Evolutionary conservation across 176 grass and related monocot species (phyloP).

Genomic region (Carex kokanica): DNA sequence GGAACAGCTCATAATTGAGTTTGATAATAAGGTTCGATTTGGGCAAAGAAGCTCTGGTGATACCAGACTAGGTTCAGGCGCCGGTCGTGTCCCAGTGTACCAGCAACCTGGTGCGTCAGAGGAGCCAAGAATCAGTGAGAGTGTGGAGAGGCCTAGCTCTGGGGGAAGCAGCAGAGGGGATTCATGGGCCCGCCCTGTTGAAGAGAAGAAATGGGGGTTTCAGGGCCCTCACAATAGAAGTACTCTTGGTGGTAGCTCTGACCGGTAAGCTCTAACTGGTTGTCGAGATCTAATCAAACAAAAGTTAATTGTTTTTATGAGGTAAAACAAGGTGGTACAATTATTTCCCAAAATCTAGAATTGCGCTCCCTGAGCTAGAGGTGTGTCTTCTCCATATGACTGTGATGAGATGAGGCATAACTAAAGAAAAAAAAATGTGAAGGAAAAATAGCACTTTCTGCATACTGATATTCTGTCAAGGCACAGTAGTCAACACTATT

Average conservation of each 20-base stretch:
- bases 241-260: constrained; percentile 50
- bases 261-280: constrained; percentile 47
- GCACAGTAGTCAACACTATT: background rate
- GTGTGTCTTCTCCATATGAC: background rate
- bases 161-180: constrained; percentile 48
- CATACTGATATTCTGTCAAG: background rate
- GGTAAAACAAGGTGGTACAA: background rate
- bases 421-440: background rate
- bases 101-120: constrained; percentile 25
- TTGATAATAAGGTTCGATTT: constrained; percentile 36
- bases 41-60: constrained; percentile 29
- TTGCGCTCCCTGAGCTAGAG: background rate
- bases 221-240: constrained; percentile 56
- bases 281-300: background rate
- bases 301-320: background rate
- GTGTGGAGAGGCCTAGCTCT: constrained; percentile 59
- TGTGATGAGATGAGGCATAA: background rate
- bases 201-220: constrained; percentile 81
- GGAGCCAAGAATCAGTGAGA: constrained; percentile 17
- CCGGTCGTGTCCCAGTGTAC: constrained; percentile 17
- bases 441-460: background rate
- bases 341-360: background rate
- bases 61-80: constrained; percentile 34
- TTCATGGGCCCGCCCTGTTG: constrained; percentile 35
- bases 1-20: constrained; percentile 19